These are phyloP conservation scores for Aspergillus baeticus DNA, from an alignment of 495 filamentous ascomycete species.

Conservation along the genomic window DNA sequence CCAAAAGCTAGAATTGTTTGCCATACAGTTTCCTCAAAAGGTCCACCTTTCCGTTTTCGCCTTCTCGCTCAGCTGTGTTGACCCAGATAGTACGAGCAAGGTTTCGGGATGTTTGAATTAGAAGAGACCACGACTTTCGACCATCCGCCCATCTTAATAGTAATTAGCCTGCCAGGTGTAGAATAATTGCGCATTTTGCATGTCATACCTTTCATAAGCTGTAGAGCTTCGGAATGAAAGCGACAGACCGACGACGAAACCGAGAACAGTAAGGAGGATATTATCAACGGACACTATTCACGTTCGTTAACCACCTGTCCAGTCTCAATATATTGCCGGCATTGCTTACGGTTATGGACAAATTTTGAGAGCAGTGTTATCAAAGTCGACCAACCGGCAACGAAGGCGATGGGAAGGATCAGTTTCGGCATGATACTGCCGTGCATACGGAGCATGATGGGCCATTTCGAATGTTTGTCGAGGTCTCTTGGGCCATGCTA, in stretches of 20 bases:
- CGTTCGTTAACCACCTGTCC: background rate
- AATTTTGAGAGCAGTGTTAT: conserved; percentile 63
- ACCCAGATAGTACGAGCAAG: conserved; percentile 80
- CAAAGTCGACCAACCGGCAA: conserved; percentile 66
- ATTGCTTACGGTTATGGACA: conserved; percentile 47
- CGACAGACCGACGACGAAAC: conserved; percentile 85
- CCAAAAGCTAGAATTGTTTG: background rate
- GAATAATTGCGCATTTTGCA: background rate
- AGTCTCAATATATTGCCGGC: background rate
- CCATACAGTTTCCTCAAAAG: conserved; percentile 65
- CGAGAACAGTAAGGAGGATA: conserved; percentile 77
- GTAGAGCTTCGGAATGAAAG: conserved; percentile 82
- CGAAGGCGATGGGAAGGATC: conserved; percentile 68
- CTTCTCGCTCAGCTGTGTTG: conserved; percentile 65
- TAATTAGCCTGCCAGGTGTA: conserved; percentile 3
- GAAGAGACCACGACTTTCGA: conserved; percentile 72
- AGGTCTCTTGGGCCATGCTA: conserved; percentile 65
- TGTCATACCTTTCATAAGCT: conserved; percentile 76
- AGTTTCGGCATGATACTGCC: conserved; percentile 79
- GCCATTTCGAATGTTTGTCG: conserved; percentile 77
- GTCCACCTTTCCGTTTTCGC: conserved; percentile 61
- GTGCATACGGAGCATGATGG: conserved; percentile 74
- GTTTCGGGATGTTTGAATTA: conserved; percentile 70
- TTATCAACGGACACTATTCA: conserved; percentile 55
- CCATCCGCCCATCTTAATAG: conserved; percentile 61